Base-by-base conservation (phyloP, 345 rosid genomes). In the Camelina hispida region DNA sequence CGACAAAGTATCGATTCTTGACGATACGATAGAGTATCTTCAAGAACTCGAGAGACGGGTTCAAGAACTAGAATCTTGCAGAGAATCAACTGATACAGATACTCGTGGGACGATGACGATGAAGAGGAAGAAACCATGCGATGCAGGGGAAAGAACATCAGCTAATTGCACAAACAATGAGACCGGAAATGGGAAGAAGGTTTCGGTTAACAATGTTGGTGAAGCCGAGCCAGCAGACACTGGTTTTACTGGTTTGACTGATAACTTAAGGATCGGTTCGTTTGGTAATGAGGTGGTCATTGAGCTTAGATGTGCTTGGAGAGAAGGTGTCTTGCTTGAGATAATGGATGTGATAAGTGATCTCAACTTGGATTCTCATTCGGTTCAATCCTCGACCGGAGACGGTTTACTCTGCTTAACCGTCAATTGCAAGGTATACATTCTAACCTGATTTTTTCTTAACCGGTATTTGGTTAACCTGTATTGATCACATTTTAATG, bases 291-390 rank as follows among this genome's bases (percentile, higher is more conserved):
- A 85, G 66, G 87, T 89, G 64, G 51, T 77, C 42, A 87, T 92
- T 18, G 93, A 90, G 73, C 77, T 95, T 38, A 82, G 77, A 59
- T 87, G 97, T 82, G 74, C 75, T 13, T 92, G 89, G 93, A 85
- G 83, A 81, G 99, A 95, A 66, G 93, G 97, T 25, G 37, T 90
- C 35, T 75, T 95, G 85, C 84, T 95, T 2, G 92, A 85, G 82
- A 82, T 92, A 55, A 84, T 95, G 84, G 93, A 87, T 81, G 91
- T 82, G 65, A 69, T 81, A 25, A 84, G 85, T 85, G 75, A 64
- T 71, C 86, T 88, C 69, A 78, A 76, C 65, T 66, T 95, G 60
- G 97, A 95, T 85, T 90, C 90, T 30, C 87, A 87, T 68, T 83
- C 96, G 0, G 89, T 95, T 68, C 90, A 87, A 63, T 92, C 99